These are phyloP conservation scores for Lagenidium sp. DNA, from an alignment of 352 stramenopile species.

Conservation along the genomic window DNA sequence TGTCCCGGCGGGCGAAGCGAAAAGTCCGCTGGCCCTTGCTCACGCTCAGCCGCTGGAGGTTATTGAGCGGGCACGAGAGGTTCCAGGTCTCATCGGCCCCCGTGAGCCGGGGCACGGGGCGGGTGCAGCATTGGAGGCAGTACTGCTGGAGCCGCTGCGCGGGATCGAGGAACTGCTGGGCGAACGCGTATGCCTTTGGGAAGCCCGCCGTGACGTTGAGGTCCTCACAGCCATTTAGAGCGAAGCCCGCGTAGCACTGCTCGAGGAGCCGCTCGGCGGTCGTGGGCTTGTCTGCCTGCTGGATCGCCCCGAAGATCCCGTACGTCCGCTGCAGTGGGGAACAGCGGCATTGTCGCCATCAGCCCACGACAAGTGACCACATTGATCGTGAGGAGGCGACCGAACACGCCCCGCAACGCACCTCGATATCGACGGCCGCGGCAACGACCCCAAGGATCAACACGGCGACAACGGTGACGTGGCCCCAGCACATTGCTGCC, in stretches of 20 bases:
- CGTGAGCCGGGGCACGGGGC: slow-evolving; percentile 28
- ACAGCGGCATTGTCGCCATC: not conserved
- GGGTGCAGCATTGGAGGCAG: slow-evolving; percentile 68
- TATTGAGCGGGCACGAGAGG: slow-evolving; percentile 57
- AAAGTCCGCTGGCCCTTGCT: slow-evolving; percentile 44
- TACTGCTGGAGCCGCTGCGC: slow-evolving; percentile 28
- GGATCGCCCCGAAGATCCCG: slow-evolving; percentile 50
- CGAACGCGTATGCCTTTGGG: slow-evolving; percentile 42
- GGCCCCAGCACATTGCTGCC: no score
- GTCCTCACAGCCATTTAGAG: slow-evolving; percentile 46
- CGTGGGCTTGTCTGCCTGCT: slow-evolving; percentile 29
- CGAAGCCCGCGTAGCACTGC: slow-evolving; percentile 55
- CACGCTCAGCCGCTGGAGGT: slow-evolving; percentile 54
- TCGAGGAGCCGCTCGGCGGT: slow-evolving; percentile 25
- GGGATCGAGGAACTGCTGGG: slow-evolving; percentile 44
- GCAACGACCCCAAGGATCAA: no score
- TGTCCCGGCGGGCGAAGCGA: slow-evolving; percentile 48
- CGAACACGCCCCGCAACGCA: no score
- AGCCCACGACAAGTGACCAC: not conserved
- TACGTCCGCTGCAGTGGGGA: slow-evolving; percentile 26
- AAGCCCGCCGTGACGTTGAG: slow-evolving; percentile 29
- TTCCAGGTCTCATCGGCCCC: slow-evolving; percentile 74
- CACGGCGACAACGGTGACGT: no score
- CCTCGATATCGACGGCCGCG: no score
- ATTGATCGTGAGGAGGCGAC: not conserved